Conservation (phyloP, 176 grass and related monocot species). For the Eragrostis curvula region DNA sequence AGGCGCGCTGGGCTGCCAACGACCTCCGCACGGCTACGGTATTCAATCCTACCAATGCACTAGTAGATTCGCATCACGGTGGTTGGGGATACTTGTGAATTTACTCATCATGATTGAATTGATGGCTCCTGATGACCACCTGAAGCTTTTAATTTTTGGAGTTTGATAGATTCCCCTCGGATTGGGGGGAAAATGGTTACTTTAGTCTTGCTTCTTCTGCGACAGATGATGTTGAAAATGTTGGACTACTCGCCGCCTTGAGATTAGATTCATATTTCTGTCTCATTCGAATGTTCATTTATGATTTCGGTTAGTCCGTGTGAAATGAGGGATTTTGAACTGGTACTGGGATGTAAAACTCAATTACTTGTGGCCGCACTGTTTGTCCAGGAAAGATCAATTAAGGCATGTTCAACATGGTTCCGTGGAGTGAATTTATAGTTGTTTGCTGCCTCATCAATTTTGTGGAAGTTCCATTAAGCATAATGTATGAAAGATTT, state of each 20-base stretch:
- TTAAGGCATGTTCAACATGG: not conserved
- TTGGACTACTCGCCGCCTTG: not conserved
- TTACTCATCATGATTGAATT: conserved; percentile 26
- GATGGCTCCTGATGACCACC: not conserved
- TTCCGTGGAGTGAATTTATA: conserved; percentile 22
- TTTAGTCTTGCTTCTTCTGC: not conserved
- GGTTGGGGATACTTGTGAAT: conserved; percentile 24
- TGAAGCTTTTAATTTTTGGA: conserved; percentile 4
- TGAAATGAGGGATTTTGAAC: conserved; percentile 10
- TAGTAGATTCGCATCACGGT: conserved; percentile 28
- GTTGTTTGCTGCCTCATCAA: conserved; percentile 1
- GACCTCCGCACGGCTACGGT: conserved; percentile 46
- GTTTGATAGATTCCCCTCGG: not conserved
- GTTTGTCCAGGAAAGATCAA: conserved; percentile 3
- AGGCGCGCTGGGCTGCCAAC: conserved; percentile 43
- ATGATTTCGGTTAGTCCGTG: not conserved
- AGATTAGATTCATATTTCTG: not conserved
- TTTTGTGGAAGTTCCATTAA: not conserved
- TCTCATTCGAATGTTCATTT: not conserved
- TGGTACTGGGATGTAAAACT: not conserved
- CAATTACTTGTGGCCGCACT: not conserved
- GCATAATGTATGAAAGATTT: conserved; percentile 10
- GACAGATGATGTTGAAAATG: not conserved
- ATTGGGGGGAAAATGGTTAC: not conserved
- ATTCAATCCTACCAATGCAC: conserved; percentile 6